phyloP scores from a whole-genome alignment of 75 land plant genomes.

The Chamaecyparis obtusa region DNA sequence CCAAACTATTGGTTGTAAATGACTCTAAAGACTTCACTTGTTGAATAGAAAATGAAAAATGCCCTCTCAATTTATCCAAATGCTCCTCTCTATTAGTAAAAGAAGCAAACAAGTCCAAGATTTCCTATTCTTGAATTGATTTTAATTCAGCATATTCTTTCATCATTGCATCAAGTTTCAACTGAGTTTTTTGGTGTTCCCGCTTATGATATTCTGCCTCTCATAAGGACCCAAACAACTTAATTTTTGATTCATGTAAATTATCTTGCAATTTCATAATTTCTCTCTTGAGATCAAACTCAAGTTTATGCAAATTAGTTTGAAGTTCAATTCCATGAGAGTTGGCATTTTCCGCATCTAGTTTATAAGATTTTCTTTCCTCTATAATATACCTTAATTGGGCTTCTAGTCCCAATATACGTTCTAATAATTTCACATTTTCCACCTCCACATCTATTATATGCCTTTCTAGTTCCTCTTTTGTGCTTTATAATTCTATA shows the following conservation, averaged over 20 bases:
- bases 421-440: slow-evolving; percentile 53
- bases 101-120: slow-evolving; percentile 27
- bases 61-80: slow-evolving; percentile 30
- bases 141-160: slow-evolving; percentile 44
- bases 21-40: slow-evolving; percentile 41
- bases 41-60: slow-evolving; percentile 12
- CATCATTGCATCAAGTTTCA: slow-evolving; percentile 32
- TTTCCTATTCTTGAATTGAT: slow-evolving; percentile 34
- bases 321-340: slow-evolving; percentile 29
- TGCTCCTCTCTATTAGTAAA: slow-evolving; percentile 39
- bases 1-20: too few relatives aligned
- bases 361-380: slow-evolving; percentile 38
- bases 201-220: slow-evolving; percentile 37
- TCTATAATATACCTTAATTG: slow-evolving; percentile 48
- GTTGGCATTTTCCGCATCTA: slow-evolving; percentile 43
- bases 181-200: slow-evolving; percentile 32
- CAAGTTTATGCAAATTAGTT: slow-evolving; percentile 30
- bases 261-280: slow-evolving; percentile 31
- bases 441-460: slow-evolving; percentile 56
- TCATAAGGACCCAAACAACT: slow-evolving; percentile 36
- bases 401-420: slow-evolving; percentile 63
- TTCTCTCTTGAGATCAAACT: slow-evolving; percentile 33
- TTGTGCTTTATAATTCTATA: slow-evolving; percentile 41
- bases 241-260: slow-evolving; percentile 28
- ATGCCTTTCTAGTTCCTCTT: slow-evolving; percentile 44